These are phyloP conservation scores for Entomortierella parvispora DNA, from an alignment of 192 early-diverging fungal species.

Conservation along the genomic window DNA sequence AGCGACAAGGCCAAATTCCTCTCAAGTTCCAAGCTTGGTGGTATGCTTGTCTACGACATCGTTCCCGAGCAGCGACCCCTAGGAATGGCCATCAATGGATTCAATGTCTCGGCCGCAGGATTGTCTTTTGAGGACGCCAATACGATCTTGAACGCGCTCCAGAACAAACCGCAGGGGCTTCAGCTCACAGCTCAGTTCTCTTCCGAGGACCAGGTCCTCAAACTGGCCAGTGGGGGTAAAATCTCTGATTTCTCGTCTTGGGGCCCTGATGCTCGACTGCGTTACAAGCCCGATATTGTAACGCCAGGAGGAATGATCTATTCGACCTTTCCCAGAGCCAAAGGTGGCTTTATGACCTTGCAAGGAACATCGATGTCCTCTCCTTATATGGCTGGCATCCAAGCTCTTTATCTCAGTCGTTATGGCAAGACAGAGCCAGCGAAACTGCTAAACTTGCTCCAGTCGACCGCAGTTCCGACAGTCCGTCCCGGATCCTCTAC, in stretches of 20 bases:
- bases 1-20: slow-evolving; percentile 66
- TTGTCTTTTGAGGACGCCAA: slow-evolving; percentile 62
- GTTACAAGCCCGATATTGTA: slow-evolving; percentile 67
- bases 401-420: slow-evolving; percentile 33
- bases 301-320: slow-evolving; percentile 73
- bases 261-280: slow-evolving; percentile 76
- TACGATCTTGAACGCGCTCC: slow-evolving; percentile 55
- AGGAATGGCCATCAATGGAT: slow-evolving; percentile 29
- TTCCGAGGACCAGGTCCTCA: slow-evolving; percentile 47
- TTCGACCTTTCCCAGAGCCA: slow-evolving; percentile 62
- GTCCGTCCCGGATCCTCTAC: slow-evolving; percentile 11
- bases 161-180: not conserved
- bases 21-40: slow-evolving; percentile 60
- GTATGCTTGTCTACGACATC: slow-evolving; percentile 60
- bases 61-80: slow-evolving; percentile 27
- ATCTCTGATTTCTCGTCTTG: slow-evolving; percentile 79
- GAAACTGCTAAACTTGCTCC: slow-evolving; percentile 12
- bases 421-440: slow-evolving; percentile 23
- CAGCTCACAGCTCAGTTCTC: slow-evolving; percentile 56
- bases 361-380: slow-evolving; percentile 76
- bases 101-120: slow-evolving; percentile 65
- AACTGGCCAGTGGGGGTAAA: slow-evolving; percentile 66
- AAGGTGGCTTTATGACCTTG: slow-evolving; percentile 40
- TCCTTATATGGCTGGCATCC: slow-evolving; percentile 59
- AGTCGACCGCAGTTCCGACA: slow-evolving; percentile 24